Evolutionary conservation across 2,329 filamentous ascomycete genomes (phyloP), one percentile per base, ranked within the genome.

Genomic region (Fusarium sp.): DNA sequence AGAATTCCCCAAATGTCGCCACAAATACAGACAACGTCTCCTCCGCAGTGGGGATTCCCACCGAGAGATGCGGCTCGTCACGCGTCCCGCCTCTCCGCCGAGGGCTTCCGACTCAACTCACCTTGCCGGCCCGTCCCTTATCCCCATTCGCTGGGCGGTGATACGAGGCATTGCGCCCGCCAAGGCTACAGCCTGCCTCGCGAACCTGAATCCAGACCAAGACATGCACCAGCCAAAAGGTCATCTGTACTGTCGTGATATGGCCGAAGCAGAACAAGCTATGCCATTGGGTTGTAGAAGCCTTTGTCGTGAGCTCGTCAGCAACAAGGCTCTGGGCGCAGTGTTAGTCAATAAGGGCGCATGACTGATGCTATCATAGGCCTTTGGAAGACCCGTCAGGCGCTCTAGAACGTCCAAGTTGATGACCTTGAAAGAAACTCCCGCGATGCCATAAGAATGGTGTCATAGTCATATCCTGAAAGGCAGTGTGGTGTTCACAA

Each of bases 161-260:
- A 72, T 74, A 73, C 72, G 70, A 73, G 72, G 45, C 55, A 40
- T 40, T 39, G 57, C 52, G 65, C 65, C 56, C 62, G 51, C 47
- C 54, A 17, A 60, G 45, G 57, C 59, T 70, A 45, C 60, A 68
- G 45, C 62, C 44, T 59, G 62, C 58, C 61, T 67, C 36, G 24
- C 44, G 40, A 65, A 43, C 53, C 53, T 58, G 42, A 24, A 47
- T 45, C 55, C 44, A 43, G 60, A 22, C 57, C 65, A 50, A 73
- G 61, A 68, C 62, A 73, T 59, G 59, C 61, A 57, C 68, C 62
- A 55, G 61, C 51, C 47, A 67, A 53, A 47, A 45, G 53, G 72
- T 74, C 72, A 74, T 65, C 57, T 66, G 70, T 61, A 38, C 49
- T 53, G 47, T 63, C 43, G 55, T 50, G 42, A 56, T 51, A 62